phyloP scores from a whole-genome alignment of 345 rosid genomes.

The Luvunga scandens region DNA sequence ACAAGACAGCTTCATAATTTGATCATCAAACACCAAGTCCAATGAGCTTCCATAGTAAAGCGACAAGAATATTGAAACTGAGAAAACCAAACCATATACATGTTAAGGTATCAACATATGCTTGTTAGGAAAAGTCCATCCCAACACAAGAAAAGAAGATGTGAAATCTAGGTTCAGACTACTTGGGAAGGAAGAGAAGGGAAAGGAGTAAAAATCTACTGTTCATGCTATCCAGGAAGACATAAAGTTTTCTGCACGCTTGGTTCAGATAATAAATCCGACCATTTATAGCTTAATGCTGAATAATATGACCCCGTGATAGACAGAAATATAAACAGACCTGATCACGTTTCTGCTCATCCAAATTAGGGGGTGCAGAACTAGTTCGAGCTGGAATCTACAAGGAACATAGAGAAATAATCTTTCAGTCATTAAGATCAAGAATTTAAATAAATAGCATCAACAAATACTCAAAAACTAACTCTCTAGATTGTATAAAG shows the following conservation, averaged over 20 bases:
- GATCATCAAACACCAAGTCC: neutral
- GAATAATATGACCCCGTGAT: neutral
- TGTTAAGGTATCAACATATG: neutral
- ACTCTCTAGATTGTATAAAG: neutral
- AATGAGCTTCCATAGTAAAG: neutral
- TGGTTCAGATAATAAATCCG: neutral
- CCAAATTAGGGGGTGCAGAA: slow-evolving; percentile 98
- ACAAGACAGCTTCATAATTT: slow-evolving; percentile 16
- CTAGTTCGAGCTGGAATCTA: slow-evolving; percentile 95
- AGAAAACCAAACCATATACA: neutral
- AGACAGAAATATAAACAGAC: slow-evolving; percentile 28
- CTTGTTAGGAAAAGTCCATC: neutral
- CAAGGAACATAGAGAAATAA: slow-evolving; percentile 16
- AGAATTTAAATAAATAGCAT: neutral
- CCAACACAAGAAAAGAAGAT: neutral
- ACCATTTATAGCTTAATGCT: neutral
- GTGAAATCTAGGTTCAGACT: neutral
- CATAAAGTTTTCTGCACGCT: neutral
- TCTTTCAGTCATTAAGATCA: neutral
- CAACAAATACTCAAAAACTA: neutral
- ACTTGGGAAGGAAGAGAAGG: neutral
- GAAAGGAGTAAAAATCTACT: neutral
- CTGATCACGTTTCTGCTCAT: slow-evolving; percentile 95
- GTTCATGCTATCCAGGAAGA: neutral
- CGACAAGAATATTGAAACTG: neutral